Evolutionary conservation across 345 rosid genomes (phyloP), one percentile per base, ranked within the genome.

Genomic region (Citrus cavaleriei): DNA sequence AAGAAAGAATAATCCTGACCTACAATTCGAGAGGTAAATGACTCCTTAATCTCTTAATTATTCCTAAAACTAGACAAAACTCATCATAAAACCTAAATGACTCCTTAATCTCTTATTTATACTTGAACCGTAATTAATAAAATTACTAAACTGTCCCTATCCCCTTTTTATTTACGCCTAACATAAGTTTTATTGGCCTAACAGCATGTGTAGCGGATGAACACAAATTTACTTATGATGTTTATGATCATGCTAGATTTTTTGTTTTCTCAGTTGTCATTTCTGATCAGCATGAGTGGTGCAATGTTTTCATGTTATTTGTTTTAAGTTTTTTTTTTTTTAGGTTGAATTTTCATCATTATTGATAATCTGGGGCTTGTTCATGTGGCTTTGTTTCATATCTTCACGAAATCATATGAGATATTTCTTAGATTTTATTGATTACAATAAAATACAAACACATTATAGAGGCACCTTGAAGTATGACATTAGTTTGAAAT

Each of bases 21-120:
- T 35, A 35, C 7, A 35, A 35, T 35, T 35, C 37, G 37, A 35
- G 37, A 35, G 37, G 37, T 35, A 35, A 35, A 35, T 35, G 0
- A 0, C 37, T 35, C 37, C 37, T 0, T 0, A 35, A 35, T 0
- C 7, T 35, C 37, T 0, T 5, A 35, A 35, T 35, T 35, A 35
- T 35, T 35, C 7, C 37, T 35, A 35, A 35, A 35, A 35, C 7
- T 35, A 35, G 37, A 35, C 37, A 6, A 35, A 35, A 35, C 7
- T 35, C 37, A 35, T 1, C 37, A 35, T 35, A 35, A 35, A 35
- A 5, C 37, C 37, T 35, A 35, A 35, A 35, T 35, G 37, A 35
- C 7, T 35, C 37, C 37, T 35, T 35, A 35, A 35, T 35, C 7
- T 35, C 7, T 35, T 35, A 35, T 35, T 35, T 35, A 35, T 35